phyloP scores from a whole-genome alignment of 164 flowering plant genomes.

The Stephania japonica region DNA sequence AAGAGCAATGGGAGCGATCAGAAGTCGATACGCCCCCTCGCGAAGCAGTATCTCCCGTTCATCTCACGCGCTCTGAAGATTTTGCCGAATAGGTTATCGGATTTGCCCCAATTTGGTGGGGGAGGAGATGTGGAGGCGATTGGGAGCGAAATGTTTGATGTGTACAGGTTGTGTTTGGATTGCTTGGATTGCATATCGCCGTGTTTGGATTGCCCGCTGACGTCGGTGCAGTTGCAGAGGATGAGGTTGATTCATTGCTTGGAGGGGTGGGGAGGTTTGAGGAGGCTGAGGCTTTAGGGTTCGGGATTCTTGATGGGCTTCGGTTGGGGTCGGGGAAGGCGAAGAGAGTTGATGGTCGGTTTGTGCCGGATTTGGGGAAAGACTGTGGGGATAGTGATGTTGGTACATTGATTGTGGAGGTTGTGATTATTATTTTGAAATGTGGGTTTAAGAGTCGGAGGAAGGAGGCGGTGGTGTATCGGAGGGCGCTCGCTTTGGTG shows the following conservation, averaged over 20 bases:
- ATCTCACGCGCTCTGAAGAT: constrained; percentile 47
- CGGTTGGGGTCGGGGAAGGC: constrained; percentile 12
- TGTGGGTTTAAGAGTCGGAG: constrained; percentile 40
- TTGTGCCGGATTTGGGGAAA: constrained; percentile 29
- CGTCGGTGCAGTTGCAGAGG: constrained; percentile 41
- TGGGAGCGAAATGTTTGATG: constrained; percentile 32
- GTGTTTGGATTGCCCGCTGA: constrained; percentile 55
- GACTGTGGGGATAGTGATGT: constrained; percentile 40
- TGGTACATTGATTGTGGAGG: constrained; percentile 44
- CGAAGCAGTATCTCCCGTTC: constrained; percentile 65
- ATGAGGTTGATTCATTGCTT: constrained; percentile 44
- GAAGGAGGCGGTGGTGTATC: constrained; percentile 35
- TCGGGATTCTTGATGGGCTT: constrained; percentile 44
- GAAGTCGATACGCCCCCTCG: constrained; percentile 47
- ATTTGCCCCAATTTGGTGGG: constrained; percentile 13
- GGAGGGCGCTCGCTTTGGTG: constrained; percentile 44
- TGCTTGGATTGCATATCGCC: constrained; percentile 20
- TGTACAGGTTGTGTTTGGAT: constrained; percentile 37
- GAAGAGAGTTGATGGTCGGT: constrained; percentile 17
- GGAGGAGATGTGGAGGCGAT: constrained; percentile 2
- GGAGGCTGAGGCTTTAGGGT: constrained; percentile 48
- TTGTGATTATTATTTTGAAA: constrained; percentile 40
- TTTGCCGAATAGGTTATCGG: constrained; percentile 49
- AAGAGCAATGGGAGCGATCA: not conserved
- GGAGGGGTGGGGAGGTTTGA: constrained; percentile 33